Conservation (phyloP, 345 rosid genomes). For the Moringa oleifera region DNA sequence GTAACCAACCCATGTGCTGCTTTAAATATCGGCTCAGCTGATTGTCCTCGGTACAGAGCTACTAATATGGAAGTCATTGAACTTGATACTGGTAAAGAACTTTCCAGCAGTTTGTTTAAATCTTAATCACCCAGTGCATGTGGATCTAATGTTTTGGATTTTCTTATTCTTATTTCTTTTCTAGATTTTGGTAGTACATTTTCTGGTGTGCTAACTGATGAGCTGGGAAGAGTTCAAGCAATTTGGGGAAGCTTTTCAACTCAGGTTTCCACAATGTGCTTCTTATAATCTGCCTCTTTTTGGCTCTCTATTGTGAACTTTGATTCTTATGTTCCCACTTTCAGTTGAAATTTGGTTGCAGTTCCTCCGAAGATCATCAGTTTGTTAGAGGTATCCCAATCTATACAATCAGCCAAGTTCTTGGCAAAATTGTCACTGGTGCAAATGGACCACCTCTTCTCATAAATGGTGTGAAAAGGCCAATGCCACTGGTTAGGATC, state of each 20-base stretch:
- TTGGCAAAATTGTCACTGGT: constrained; percentile 63
- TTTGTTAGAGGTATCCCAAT: constrained; percentile 87
- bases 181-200: constrained; percentile 94
- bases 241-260: constrained; percentile 97
- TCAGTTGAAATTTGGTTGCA: constrained; percentile 69
- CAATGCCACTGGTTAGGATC: constrained; percentile 85
- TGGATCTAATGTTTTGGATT: constrained; percentile 9
- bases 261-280: constrained; percentile 49
- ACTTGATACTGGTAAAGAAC: constrained; percentile 72
- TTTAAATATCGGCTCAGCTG: constrained; percentile 79
- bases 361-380: constrained; percentile 83
- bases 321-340: constrained; percentile 14
- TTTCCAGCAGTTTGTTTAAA: constrained; percentile 14
- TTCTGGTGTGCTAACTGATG: constrained; percentile 91
- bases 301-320: background rate
- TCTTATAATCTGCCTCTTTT: constrained; percentile 5
- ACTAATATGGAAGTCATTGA: constrained; percentile 95
- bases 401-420: constrained; percentile 64
- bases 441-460: constrained; percentile 68
- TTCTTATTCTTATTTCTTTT: constrained; percentile 3
- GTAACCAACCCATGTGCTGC: constrained; percentile 92
- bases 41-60: constrained; percentile 91
- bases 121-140: background rate
- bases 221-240: constrained; percentile 83
- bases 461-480: constrained; percentile 75